Evolutionary conservation across 169 alveolate species (phyloP), one percentile per base, ranked within the genome.

Genomic region (Plasmodium relictum): DNA sequence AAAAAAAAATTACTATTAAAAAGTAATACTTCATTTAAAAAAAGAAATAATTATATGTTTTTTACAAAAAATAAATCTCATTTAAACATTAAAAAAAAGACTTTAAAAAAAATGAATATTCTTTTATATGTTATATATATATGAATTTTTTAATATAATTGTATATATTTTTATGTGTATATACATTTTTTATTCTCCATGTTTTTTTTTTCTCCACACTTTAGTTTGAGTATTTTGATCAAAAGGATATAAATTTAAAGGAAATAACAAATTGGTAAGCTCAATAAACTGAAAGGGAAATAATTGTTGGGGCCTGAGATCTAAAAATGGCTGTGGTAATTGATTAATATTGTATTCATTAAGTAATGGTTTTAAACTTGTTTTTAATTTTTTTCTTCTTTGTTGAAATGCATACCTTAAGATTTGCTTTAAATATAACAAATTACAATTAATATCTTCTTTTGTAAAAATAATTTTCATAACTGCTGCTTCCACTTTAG

Each of bases 401-500:
- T 92, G 94, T 39, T 88, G 90, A 88, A 94, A 94, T 9, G 95
- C 50, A 42, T 74, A 73, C 12, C 86, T 44, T 24, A 94, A 73
- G 18, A 94, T 70, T 42, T 93, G 72, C 80, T 91, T 92, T 50
- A 94, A 74, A 86, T 88, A 88, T 74, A 92, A 74, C 8, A 92
- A 92, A 68, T 88, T 88, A 63, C 95, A 94, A 41, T 59, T 70
- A 2, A 74, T 16, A 18, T 44, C 26, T 18, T 61, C 14, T 3
- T 76, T 68, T 54, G 22, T 74, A 62, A 94, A 94, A 56, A 88
- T 94, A 42, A 94, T 70, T 31, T 92, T 62, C 83, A 94, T 78
- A 39, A 90, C 94, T 41, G 94, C 95, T 22, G 95, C 91, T 59
- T 92, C 93, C 3, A 95, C 97, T 70, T 95, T 95, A 2, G 97